Evolutionary conservation across 148 eudicot species (phyloP).

Genomic region (Nyssa sinensis): DNA sequence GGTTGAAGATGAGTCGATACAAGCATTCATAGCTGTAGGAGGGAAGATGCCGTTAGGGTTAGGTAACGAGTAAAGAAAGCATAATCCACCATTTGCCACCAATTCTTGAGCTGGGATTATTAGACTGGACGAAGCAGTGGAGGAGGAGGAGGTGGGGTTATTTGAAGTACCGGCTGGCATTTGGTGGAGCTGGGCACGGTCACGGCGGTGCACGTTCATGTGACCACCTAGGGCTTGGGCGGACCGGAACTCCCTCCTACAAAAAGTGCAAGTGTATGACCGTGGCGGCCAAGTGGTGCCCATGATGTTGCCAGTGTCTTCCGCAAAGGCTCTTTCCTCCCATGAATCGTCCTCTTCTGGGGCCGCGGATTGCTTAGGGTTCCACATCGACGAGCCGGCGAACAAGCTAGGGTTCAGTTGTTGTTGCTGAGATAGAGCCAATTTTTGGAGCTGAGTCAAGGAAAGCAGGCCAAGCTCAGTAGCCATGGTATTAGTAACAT

Average conservation of each 20-base stretch:
- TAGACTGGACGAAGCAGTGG: constrained; percentile 7
- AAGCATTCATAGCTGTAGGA: too few relatives aligned
- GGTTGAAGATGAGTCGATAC: constrained; percentile 17
- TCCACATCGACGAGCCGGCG: constrained; percentile 29
- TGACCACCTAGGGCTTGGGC: constrained; percentile 85
- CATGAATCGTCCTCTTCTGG: constrained; percentile 36
- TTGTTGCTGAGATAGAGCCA: constrained; percentile 5
- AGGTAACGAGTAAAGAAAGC: constrained; percentile 35
- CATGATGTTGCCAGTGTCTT: constrained; percentile 32
- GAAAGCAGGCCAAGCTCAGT: constrained; percentile 24
- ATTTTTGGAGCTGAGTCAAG: constrained; percentile 19
- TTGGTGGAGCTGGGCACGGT: constrained; percentile 53
- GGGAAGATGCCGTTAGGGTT: constrained; percentile 29
- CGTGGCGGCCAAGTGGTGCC: constrained; percentile 68
- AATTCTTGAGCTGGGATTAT: constrained; percentile 30
- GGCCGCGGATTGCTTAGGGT: constrained; percentile 17
- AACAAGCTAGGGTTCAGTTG: constrained; percentile 7
- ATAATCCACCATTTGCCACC: constrained; percentile 26
- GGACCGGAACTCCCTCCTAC: constrained; percentile 62
- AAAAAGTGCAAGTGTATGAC: constrained; percentile 59
- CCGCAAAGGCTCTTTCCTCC: constrained; percentile 42
- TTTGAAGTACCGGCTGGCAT: too few relatives aligned
- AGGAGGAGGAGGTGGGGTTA: neutral
- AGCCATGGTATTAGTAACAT: constrained; percentile 13
- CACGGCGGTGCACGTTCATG: constrained; percentile 76